These are phyloP conservation scores for Fragaria iinumae DNA, from an alignment of 306 rosid species.

Conservation along the genomic window DNA sequence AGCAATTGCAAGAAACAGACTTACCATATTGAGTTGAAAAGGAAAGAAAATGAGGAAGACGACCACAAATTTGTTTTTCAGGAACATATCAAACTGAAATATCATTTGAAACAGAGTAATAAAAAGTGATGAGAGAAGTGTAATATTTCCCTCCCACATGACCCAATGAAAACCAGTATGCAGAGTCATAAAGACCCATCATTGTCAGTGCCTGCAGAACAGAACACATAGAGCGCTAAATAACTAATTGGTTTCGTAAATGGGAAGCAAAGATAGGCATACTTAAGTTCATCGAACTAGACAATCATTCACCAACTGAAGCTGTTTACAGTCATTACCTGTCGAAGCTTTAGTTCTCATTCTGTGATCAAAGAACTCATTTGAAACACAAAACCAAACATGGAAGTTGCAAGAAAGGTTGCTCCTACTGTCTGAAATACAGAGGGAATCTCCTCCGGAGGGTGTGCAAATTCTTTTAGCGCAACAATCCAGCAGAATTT, in stretches of 20 bases:
- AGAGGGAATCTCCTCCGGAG: too few relatives aligned
- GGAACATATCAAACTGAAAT: constrained; percentile 67
- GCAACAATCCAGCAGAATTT: too few relatives aligned
- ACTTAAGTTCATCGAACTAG: too few relatives aligned
- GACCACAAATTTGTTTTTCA: constrained; percentile 52
- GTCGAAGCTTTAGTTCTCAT: too few relatives aligned
- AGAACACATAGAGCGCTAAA: background rate
- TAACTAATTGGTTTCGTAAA: background rate
- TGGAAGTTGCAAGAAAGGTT: too few relatives aligned
- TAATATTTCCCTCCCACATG: constrained; percentile 64
- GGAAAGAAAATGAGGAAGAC: constrained; percentile 74
- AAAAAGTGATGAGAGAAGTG: constrained; percentile 56
- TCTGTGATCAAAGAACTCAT: too few relatives aligned
- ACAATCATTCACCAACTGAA: too few relatives aligned
- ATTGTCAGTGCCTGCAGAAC: constrained; percentile 61
- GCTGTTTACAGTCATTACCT: too few relatives aligned
- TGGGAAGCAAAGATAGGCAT: background rate
- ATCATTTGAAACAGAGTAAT: constrained; percentile 62
- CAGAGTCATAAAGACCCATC: constrained; percentile 77
- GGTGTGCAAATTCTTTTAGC: too few relatives aligned
- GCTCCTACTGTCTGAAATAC: too few relatives aligned
- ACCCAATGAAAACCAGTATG: constrained; percentile 79
- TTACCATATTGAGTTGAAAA: constrained; percentile 79
- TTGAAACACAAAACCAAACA: too few relatives aligned
- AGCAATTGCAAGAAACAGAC: constrained; percentile 24